phyloP scores from a whole-genome alignment of 164 flowering plant species.

The Liquidambar formosana region DNA sequence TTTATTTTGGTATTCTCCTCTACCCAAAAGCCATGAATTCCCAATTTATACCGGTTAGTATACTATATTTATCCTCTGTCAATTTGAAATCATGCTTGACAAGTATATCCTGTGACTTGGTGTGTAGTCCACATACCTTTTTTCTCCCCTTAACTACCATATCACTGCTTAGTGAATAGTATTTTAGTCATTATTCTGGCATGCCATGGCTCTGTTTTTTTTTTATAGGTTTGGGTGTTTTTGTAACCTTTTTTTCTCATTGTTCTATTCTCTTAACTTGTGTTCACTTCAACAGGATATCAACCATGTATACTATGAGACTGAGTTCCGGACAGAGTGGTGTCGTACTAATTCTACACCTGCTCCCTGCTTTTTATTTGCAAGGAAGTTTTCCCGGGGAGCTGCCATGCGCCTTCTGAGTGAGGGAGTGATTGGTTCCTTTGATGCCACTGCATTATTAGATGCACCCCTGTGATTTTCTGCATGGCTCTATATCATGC shows the following conservation, averaged over 20 bases:
- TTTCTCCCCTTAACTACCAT: too few species aligned
- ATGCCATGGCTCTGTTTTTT: not conserved
- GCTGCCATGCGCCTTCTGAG: constrained; percentile 88
- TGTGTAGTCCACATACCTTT: too few species aligned
- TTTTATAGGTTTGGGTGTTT: not conserved
- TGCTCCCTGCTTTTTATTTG: constrained; percentile 79
- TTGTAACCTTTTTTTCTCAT: not conserved
- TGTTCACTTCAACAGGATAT: constrained; percentile 48
- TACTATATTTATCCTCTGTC: too few species aligned
- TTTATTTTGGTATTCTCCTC: too few species aligned
- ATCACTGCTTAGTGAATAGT: too few species aligned
- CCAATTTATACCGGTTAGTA: too few species aligned
- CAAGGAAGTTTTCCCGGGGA: constrained; percentile 83
- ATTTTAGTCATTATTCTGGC: too few species aligned
- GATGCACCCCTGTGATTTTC: constrained; percentile 17
- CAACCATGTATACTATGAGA: constrained; percentile 74
- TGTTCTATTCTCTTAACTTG: not conserved
- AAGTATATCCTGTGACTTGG: too few species aligned
- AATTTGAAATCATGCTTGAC: too few species aligned
- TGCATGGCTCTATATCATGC: not conserved
- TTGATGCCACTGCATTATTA: constrained; percentile 29
- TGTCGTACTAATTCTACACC: constrained; percentile 54
- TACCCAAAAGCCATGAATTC: too few species aligned
- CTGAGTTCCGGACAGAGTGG: constrained; percentile 89
- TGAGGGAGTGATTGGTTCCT: constrained; percentile 52